Conservation (phyloP, 345 rosid species). For the Bruguiera parviflora region DNA sequence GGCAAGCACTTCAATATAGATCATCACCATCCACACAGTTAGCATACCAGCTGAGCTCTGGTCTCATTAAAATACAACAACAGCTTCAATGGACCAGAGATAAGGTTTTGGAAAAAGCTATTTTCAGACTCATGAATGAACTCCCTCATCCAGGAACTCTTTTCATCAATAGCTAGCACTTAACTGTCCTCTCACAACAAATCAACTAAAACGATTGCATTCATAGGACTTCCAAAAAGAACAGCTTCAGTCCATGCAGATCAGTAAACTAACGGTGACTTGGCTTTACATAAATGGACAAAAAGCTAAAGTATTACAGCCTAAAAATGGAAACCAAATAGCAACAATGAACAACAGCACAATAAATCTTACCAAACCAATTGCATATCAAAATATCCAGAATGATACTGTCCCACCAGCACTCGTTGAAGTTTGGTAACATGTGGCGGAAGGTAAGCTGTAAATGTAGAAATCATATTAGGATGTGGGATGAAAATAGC, state of each 20-base stretch:
- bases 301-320: neutral
- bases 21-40: too few relatives aligned
- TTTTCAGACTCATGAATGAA: too few relatives aligned
- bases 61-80: too few relatives aligned
- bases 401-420: slow-evolving; percentile 99
- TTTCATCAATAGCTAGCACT: neutral
- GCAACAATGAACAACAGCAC: neutral
- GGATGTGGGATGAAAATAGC: neutral
- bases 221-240: too few relatives aligned
- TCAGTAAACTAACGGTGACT: neutral
- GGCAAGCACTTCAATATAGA: too few relatives aligned
- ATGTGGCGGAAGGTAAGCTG: slow-evolving; percentile 97
- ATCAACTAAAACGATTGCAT: neutral
- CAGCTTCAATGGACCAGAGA: too few relatives aligned
- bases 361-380: slow-evolving; percentile 85
- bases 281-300: neutral
- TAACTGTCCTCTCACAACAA: neutral
- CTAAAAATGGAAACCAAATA: neutral
- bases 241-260: too few relatives aligned
- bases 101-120: too few relatives aligned
- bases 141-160: too few relatives aligned
- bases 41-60: too few relatives aligned
- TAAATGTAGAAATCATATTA: slow-evolving; percentile 21
- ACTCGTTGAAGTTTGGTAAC: slow-evolving; percentile 98
- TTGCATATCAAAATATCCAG: slow-evolving; percentile 96